Percentiles rank a stretch among this genome's conserved stretches.
Conservation (phyloP, 768 basidiomycete genomes). For the Amanita phalloides region DNA sequence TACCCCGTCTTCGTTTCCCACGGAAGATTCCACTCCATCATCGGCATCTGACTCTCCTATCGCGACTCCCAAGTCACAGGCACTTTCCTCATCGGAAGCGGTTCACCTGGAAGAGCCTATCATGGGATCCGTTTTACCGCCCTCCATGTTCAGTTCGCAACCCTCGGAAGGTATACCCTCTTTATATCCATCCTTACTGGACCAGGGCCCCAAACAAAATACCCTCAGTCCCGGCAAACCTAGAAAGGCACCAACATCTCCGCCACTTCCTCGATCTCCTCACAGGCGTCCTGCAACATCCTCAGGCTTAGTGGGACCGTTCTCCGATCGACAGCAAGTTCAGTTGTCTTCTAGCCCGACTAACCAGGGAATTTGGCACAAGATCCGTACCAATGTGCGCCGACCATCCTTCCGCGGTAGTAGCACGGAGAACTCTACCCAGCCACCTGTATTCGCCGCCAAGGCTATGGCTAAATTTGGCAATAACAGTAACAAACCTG, state of each 20-base stretch:
- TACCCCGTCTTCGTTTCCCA: neutral
- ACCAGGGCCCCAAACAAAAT: neutral
- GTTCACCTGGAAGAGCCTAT: neutral
- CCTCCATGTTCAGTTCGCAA: neutral
- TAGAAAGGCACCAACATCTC: neutral
- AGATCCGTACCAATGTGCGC: slow-evolving; percentile 22
- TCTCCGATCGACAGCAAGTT: neutral
- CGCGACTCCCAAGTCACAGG: slow-evolving; percentile 6
- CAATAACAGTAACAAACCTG: neutral
- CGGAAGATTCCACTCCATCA: slow-evolving; percentile 11
- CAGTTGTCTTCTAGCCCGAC: slow-evolving; percentile 6
- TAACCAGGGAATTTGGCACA: slow-evolving; percentile 25
- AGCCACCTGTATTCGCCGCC: neutral
- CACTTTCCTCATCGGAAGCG: neutral
- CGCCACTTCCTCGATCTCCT: neutral
- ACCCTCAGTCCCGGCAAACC: neutral
- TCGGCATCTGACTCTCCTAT: slow-evolving; percentile 12
- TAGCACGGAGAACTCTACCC: neutral
- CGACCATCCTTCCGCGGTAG: slow-evolving; percentile 12
- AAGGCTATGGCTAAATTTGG: neutral
- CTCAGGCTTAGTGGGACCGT: neutral
- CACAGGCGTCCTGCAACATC: neutral
- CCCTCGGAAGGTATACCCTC: neutral
- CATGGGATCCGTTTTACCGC: neutral
- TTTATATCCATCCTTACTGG: neutral